Conservation (phyloP, 2,329 filamentous ascomycete genomes). For the Teratosphaeria gauchensis region DNA sequence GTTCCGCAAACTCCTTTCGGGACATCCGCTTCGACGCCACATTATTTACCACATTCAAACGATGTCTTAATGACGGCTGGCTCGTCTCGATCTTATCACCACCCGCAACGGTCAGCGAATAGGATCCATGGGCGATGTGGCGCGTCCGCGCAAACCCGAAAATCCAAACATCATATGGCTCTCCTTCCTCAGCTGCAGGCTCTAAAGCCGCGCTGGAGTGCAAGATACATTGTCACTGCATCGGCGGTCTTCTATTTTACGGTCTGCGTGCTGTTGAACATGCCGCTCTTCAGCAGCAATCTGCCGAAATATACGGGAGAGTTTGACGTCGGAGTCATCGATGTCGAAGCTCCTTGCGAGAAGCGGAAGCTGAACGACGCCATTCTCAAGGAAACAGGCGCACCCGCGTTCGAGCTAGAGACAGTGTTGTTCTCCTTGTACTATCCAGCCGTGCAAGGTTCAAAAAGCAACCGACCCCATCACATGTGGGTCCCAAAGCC, state of each 20-base stretch:
- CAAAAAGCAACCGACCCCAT: slow-evolving; percentile 14
- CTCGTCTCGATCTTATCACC: neutral
- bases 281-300: slow-evolving; percentile 33
- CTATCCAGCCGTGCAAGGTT: slow-evolving; percentile 31
- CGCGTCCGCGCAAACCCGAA: neutral
- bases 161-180: neutral
- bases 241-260: slow-evolving; percentile 1
- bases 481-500: slow-evolving; percentile 38
- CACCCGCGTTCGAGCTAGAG: slow-evolving; percentile 34
- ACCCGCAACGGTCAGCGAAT: neutral
- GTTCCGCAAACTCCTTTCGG: neutral
- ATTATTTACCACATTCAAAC: neutral
- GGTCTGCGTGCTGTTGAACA: slow-evolving; percentile 27
- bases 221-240: slow-evolving; percentile 2
- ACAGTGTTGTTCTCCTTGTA: slow-evolving; percentile 38
- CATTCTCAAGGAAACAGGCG: slow-evolving; percentile 28
- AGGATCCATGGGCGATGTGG: neutral
- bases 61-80: neutral
- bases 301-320: slow-evolving; percentile 34
- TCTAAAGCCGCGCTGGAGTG: slow-evolving; percentile 1
- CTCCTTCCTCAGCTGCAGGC: neutral
- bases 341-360: slow-evolving; percentile 33
- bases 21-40: neutral
- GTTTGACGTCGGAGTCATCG: slow-evolving; percentile 35
- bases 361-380: slow-evolving; percentile 27